Evolutionary conservation across 2,329 filamentous ascomycete species (phyloP), one percentile per base, ranked within the genome.

Genomic region (Elsinoe batatas): DNA sequence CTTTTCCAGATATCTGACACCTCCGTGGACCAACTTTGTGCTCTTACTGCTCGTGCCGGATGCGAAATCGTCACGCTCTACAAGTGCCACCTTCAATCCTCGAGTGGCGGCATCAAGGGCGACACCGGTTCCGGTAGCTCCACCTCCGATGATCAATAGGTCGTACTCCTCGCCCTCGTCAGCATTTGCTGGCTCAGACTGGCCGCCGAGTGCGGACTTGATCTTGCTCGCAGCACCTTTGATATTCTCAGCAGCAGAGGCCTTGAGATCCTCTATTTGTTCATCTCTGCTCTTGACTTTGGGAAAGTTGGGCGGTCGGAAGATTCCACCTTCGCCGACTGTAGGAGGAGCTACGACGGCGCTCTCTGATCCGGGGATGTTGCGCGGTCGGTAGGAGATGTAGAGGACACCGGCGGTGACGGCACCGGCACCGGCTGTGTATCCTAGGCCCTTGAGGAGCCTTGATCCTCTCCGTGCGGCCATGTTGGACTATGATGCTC

Each of bases 21-120:
- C 87, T 62, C 87, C 87, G 71, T 93, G 87, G 15, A 93, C 88
- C 54, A 93, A 77, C 72, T 93, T 93, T 49, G 87, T 93, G 73
- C 85, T 90, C 75, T 91, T 91, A 70, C 85, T 88, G 74, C 85
- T 90, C 38, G 87, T 91, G 30, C 88, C 87, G 59, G 84, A 79
- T 63, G 84, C 84, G 68, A 91, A 93, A 71, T 93, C 87, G 68
- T 91, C 88, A 59, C 87, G 79, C 72, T 93, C 87, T 13, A 93
- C 85, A 51, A 91, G 72, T 11, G 88, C 87, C 58, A 93, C 87
- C 71, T 84, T 88, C 64, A 91, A 73, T 1, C 87, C 87, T 62
- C 87, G 79, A 1, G 87, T 91, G 18, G 83, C 85, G 35, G 87
- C 87, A 70, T 93, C 87, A 44, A 93, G 79, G 11, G 88, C 87